Percentiles rank a stretch among this genome's conserved stretches.
These are phyloP conservation scores for Debaryomyces sp. DNA, from an alignment of 1,139 yeast genomes.

Conservation along the genomic window DNA sequence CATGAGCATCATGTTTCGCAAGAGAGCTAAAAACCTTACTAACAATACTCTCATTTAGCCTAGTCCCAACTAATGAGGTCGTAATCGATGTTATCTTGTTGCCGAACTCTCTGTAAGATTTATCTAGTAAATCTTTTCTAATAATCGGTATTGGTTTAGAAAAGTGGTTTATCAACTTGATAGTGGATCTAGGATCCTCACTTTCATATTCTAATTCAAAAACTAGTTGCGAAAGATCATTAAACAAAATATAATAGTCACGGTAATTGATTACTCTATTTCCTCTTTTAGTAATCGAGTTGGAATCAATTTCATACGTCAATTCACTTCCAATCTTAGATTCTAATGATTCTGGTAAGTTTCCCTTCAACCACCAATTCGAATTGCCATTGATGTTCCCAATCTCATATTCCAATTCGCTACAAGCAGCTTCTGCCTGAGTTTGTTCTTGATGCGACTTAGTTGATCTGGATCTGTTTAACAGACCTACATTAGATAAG, in stretches of 20 bases:
- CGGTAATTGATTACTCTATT: slow-evolving; percentile 52
- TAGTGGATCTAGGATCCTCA: slow-evolving; percentile 57
- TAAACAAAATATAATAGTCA: slow-evolving; percentile 74
- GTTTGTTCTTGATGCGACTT: slow-evolving; percentile 23
- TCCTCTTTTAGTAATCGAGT: slow-evolving; percentile 58
- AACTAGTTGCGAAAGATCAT: slow-evolving; percentile 70
- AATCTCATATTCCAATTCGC: slow-evolving; percentile 34
- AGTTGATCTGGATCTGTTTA: slow-evolving; percentile 21
- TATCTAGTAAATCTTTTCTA: slow-evolving; percentile 52
- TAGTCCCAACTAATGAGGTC: slow-evolving; percentile 40
- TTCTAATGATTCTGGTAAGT: slow-evolving; percentile 60
- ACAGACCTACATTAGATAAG: slow-evolving; percentile 9
- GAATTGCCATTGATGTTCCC: slow-evolving; percentile 35
- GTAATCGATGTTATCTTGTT: slow-evolving; percentile 45
- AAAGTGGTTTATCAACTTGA: slow-evolving; percentile 46
- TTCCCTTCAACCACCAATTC: slow-evolving; percentile 68
- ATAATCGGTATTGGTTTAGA: slow-evolving; percentile 50
- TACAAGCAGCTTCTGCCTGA: slow-evolving; percentile 33
- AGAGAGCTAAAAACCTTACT: slow-evolving; percentile 18
- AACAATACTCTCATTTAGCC: slow-evolving; percentile 31
- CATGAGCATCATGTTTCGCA: slow-evolving; percentile 13
- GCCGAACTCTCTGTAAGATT: slow-evolving; percentile 52
- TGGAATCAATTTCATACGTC: slow-evolving; percentile 67
- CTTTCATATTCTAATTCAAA: slow-evolving; percentile 59
- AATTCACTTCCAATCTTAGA: slow-evolving; percentile 49